Percentiles rank a stretch among this genome's conserved stretches.
phyloP scores from a whole-genome alignment of 1,139 yeast genomes.

The Hemisphaericaspora subhashii region DNA sequence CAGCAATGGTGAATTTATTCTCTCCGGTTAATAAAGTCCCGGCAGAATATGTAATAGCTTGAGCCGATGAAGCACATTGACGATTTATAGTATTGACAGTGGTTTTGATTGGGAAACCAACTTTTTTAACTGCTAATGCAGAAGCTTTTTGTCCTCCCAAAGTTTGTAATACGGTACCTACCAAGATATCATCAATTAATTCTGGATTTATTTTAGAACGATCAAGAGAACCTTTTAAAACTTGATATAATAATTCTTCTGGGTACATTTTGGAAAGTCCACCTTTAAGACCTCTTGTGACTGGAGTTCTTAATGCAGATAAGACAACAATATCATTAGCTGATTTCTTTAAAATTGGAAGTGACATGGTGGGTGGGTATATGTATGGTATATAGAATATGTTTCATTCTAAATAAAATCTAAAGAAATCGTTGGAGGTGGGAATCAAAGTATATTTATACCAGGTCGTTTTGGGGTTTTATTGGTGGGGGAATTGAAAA shows the following conservation, averaged over 20 bases:
- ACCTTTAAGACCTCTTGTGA: slow-evolving; percentile 37
- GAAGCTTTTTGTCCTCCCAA: slow-evolving; percentile 89
- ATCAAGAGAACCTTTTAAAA: slow-evolving; percentile 29
- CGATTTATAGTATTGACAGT: slow-evolving; percentile 41
- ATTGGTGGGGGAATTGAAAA: not conserved
- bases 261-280: slow-evolving; percentile 36
- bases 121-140: slow-evolving; percentile 57
- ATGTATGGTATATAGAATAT: slow-evolving; percentile 1
- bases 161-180: slow-evolving; percentile 79
- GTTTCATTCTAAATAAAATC: too few relatives aligned
- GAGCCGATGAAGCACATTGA: slow-evolving; percentile 45
- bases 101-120: slow-evolving; percentile 37
- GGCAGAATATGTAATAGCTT: slow-evolving; percentile 37
- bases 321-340: slow-evolving; percentile 36
- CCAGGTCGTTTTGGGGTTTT: too few relatives aligned
- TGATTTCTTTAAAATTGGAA: slow-evolving; percentile 20
- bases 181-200: slow-evolving; percentile 68
- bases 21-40: slow-evolving; percentile 32
- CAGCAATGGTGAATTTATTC: slow-evolving; percentile 36
- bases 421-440: too few relatives aligned
- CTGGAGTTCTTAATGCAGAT: slow-evolving; percentile 37
- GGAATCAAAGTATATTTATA: too few relatives aligned
- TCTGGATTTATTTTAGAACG: slow-evolving; percentile 26
- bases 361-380: slow-evolving; percentile 1
- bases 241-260: slow-evolving; percentile 33